phyloP scores from a whole-genome alignment of 2,329 filamentous ascomycete species.

The Ophiostoma himal-ulmi region DNA sequence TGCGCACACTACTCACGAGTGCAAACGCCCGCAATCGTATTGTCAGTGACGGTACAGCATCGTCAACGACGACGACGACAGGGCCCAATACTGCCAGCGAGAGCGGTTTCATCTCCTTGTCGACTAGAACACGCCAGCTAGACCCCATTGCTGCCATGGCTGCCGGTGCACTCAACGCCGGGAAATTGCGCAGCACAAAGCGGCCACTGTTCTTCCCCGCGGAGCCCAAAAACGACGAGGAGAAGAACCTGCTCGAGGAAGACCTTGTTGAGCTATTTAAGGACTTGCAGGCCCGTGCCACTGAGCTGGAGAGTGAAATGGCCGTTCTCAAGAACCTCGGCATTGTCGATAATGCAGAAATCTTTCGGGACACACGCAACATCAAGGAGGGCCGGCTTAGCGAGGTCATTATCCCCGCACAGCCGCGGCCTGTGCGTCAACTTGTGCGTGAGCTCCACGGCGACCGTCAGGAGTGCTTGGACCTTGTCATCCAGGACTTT shows the following conservation, averaged over 20 bases:
- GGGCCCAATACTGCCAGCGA: conserved; percentile 8
- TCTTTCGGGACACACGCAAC: conserved; percentile 18
- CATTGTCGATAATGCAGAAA: conserved; percentile 11
- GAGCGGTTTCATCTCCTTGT: background rate
- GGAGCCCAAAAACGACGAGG: background rate
- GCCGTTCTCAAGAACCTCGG: conserved; percentile 19
- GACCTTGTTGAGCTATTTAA: conserved; percentile 14
- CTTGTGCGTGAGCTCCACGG: conserved; percentile 22
- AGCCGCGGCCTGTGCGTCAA: conserved; percentile 24
- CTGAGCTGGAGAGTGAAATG: conserved; percentile 23
- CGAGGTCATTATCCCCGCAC: conserved; percentile 17
- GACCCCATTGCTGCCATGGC: conserved; percentile 17
- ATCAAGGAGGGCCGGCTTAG: conserved; percentile 22
- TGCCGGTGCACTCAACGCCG: conserved; percentile 9
- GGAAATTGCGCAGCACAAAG: background rate
- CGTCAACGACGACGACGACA: background rate
- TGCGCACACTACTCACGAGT: background rate
- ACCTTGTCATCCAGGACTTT: conserved; percentile 24
- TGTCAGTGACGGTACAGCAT: background rate
- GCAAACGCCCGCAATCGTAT: background rate
- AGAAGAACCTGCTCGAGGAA: conserved; percentile 14
- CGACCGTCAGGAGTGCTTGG: conserved; percentile 19
- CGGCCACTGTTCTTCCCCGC: conserved; percentile 13
- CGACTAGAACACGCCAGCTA: background rate
- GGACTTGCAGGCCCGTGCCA: conserved; percentile 15